Base-by-base conservation (phyloP, 441 rosid genomes). In the Eruca vesicaria region DNA sequence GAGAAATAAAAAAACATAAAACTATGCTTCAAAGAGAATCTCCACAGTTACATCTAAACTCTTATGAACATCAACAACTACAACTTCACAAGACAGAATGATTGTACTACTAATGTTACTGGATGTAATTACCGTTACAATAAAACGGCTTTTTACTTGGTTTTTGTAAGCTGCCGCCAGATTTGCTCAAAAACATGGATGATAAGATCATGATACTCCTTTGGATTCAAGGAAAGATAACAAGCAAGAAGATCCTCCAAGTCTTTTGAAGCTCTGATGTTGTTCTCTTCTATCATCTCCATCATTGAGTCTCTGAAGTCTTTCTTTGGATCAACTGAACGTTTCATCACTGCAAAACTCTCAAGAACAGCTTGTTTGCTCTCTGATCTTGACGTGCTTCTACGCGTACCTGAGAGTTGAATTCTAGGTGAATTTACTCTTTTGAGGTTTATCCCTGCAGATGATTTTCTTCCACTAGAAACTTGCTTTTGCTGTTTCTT, bases 201-300 rank as follows among this genome's bases (percentile, higher is more conserved):
- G 60, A 89, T 89, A 28, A 82, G 74, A 67, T 84, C 82, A 41
- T 85, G 92, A 64, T 86, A 85, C 68, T 87, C 86, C 3, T 74
- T 80, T 6, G 86, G 82, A 78, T 89, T 89, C 56, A 89, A 77
- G 2, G 88, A 74, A 43, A 89, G 84, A 72, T 87, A 89, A 74
- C 88, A 86, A 15, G 90, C 89, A 67, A 89, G 94, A 66, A 89
- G 94, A 69, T 89, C 87, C 59, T 89, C 92, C 77, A 89, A 78
- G 67, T 86, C 94, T 72, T 87, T 83, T 9, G 89, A 64, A 32
- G 69, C 72, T 81, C 80, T 78, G 50, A 89, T 82, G 48, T 86
- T 84, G 70, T 86, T 86, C 84, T 86, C 94, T 76, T 82, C 79
- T 33, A 89, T 86, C 94, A 89, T 89, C 85, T 87, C 94, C 73